phyloP scores from a whole-genome alignment of 2,329 filamentous ascomycete species.

The Fusarium sp. region DNA sequence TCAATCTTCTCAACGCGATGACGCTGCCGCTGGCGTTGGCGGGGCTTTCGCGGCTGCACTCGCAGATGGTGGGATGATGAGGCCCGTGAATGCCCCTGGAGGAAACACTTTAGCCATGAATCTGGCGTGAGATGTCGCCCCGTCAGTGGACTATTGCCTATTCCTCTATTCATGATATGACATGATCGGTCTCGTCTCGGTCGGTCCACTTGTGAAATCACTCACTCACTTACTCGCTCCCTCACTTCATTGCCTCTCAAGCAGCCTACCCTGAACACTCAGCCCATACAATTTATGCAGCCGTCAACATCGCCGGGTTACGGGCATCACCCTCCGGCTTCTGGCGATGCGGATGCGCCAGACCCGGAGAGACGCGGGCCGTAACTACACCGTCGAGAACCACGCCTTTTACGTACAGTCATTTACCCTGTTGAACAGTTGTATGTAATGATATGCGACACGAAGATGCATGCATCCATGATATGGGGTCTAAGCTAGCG shows the following conservation, averaged over 20 bases:
- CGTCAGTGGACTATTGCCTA: slow-evolving; percentile 1
- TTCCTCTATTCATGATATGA: neutral
- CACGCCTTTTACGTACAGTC: slow-evolving; percentile 8
- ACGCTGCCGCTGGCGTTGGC: slow-evolving; percentile 21
- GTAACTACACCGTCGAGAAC: slow-evolving; percentile 7
- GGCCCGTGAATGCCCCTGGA: slow-evolving; percentile 19
- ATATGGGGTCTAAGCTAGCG: slow-evolving; percentile 21
- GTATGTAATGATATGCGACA: neutral
- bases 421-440: slow-evolving; percentile 13
- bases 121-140: slow-evolving; percentile 17
- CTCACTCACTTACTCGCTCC: neutral
- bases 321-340: slow-evolving; percentile 26
- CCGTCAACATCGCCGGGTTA: slow-evolving; percentile 15
- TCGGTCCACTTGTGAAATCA: slow-evolving; percentile 3
- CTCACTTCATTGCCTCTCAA: neutral
- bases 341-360: slow-evolving; percentile 31
- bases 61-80: slow-evolving; percentile 33
- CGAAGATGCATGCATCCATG: neutral
- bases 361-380: slow-evolving; percentile 29
- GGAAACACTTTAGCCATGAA: slow-evolving; percentile 12
- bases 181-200: slow-evolving; percentile 26
- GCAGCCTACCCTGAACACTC: neutral
- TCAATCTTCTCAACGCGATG: slow-evolving; percentile 25
- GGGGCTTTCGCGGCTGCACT: slow-evolving; percentile 35
- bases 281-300: neutral